A percentile compares a stretch with the other conserved stretches of the same genome.
These are phyloP conservation scores for Stephanodiscus triporus DNA, from an alignment of 108 stramenopile genomes.

Conservation along the genomic window DNA sequence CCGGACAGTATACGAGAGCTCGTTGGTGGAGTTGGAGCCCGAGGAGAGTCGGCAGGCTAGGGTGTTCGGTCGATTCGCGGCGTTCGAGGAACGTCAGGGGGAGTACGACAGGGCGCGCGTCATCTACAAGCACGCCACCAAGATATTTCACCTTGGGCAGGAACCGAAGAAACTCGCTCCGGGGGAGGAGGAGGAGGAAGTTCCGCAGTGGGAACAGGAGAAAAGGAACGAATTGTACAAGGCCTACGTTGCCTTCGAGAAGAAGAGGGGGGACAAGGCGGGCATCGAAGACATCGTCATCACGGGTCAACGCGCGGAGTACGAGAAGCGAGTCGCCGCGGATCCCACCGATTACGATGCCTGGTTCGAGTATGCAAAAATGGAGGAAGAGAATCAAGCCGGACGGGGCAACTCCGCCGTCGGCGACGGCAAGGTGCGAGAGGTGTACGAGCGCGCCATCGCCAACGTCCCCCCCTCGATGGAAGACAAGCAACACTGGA, in stretches of 20 bases:
- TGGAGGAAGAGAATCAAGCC: constrained; percentile 85
- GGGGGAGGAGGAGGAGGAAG: constrained; percentile 32
- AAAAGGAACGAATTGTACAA: constrained; percentile 92
- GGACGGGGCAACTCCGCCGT: constrained; percentile 14
- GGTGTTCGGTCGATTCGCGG: constrained; percentile 85
- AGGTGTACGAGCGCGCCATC: constrained; percentile 95
- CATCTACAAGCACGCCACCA: constrained; percentile 96
- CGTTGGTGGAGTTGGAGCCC: constrained; percentile 90
- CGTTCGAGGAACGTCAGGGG: constrained; percentile 94
- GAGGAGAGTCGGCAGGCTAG: constrained; percentile 85
- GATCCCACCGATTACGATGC: constrained; percentile 94
- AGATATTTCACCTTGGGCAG: constrained; percentile 74
- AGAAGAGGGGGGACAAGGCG: constrained; percentile 93
- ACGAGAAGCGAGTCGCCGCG: constrained; percentile 73
- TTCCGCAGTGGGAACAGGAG: constrained; percentile 70
- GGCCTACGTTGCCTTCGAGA: constrained; percentile 96
- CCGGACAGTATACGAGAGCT: constrained; percentile 92
- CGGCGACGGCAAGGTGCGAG: constrained; percentile 59
- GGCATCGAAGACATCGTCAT: constrained; percentile 92
- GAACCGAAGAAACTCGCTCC: constrained; percentile 37
- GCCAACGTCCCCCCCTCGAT: constrained; percentile 87
- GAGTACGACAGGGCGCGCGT: constrained; percentile 97
- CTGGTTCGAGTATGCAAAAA: constrained; percentile 97
- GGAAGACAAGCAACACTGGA: constrained; percentile 94
- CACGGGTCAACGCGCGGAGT: constrained; percentile 86